Conservation (phyloP, 148 eudicot genomes). For the Rhododendron williamsianum region DNA sequence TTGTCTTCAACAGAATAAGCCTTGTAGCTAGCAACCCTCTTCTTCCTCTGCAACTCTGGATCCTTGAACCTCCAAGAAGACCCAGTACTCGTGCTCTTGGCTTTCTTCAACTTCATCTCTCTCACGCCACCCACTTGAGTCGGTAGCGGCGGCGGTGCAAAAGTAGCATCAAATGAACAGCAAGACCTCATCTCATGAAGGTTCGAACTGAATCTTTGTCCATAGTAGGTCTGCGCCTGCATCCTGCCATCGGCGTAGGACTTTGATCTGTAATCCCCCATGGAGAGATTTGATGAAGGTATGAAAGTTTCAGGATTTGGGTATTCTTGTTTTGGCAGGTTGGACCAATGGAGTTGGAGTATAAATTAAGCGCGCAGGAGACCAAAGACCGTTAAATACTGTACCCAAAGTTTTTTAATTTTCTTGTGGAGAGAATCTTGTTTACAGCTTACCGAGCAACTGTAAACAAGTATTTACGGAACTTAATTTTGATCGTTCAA, state of each 20-base stretch:
- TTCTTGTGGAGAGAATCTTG: too few relatives aligned
- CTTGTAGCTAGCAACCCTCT: constrained; percentile 75
- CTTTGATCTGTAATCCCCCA: constrained; percentile 45
- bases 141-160: not conserved
- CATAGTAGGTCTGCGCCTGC: constrained; percentile 51
- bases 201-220: constrained; percentile 9
- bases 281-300: constrained; percentile 18
- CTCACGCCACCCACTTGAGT: constrained; percentile 11
- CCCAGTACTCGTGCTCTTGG: constrained; percentile 21
- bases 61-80: constrained; percentile 54
- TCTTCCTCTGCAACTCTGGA: constrained; percentile 79
- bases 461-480: too few relatives aligned
- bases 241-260: constrained; percentile 22
- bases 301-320: not conserved
- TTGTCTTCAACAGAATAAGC: constrained; percentile 64
- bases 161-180: constrained; percentile 18
- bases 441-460: too few relatives aligned
- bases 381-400: not conserved
- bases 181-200: constrained; percentile 41
- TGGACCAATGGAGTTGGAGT: not conserved
- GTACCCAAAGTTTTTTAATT: too few relatives aligned
- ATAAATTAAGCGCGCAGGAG: not conserved
- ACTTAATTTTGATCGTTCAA: too few relatives aligned
- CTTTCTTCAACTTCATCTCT: constrained; percentile 42
- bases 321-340: not conserved